phyloP scores from a whole-genome alignment of 768 basidiomycete genomes.

The Candolleomyces efflorescens region DNA sequence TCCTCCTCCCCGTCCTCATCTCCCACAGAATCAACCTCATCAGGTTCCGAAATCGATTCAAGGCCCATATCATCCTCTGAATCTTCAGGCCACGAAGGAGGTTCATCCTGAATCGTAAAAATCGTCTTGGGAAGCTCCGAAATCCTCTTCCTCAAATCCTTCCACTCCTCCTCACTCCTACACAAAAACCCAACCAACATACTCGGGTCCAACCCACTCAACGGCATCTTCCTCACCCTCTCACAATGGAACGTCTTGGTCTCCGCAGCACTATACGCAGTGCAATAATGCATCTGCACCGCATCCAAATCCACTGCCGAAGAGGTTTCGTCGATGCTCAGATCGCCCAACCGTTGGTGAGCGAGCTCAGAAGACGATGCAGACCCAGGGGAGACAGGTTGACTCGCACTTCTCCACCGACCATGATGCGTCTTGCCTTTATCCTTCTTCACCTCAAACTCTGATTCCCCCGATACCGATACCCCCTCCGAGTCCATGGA shows the following conservation, averaged over 20 bases:
- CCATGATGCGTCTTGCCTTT: conserved; percentile 3
- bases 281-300: conserved; percentile 59
- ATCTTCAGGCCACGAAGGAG: conserved; percentile 77
- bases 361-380: no score
- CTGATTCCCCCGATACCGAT: conserved; percentile 15
- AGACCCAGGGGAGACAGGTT: conserved; percentile 3
- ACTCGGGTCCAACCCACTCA: conserved; percentile 89
- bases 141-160: conserved; percentile 70
- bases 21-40: conserved; percentile 55
- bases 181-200: conserved; percentile 95
- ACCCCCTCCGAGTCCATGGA: conserved; percentile 24
- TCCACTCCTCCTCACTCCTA: conserved; percentile 80
- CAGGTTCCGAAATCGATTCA: conserved; percentile 79
- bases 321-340: background rate
- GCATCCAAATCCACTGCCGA: conserved; percentile 33
- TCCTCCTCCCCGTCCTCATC: conserved; percentile 28
- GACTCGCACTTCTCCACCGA: conserved; percentile 5
- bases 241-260: conserved; percentile 95
- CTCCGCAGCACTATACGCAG: conserved; percentile 69
- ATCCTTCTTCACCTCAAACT: background rate
- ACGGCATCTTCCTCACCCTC: conserved; percentile 91
- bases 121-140: conserved; percentile 62
- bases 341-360: no score
- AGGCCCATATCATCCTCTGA: conserved; percentile 74
- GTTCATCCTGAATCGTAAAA: conserved; percentile 85